Evolutionary conservation across 2,329 filamentous ascomycete genomes (phyloP).

Genomic region (Lasiodiplodia sp.): DNA sequence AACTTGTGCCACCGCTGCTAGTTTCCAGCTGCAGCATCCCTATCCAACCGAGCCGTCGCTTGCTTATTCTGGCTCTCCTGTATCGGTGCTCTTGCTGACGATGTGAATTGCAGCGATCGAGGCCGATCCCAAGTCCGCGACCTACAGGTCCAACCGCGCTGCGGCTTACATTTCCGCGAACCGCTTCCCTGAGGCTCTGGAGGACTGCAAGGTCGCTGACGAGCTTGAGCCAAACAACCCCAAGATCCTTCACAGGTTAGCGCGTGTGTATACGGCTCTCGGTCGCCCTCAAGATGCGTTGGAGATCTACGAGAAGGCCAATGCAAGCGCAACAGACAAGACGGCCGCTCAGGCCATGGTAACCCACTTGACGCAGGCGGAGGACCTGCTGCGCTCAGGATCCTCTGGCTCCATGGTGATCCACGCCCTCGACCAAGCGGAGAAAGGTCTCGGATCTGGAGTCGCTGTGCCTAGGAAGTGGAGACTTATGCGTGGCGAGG

Average conservation of each 20-base stretch:
- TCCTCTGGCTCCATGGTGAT: conserved; percentile 89
- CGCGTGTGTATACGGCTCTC: conserved; percentile 86
- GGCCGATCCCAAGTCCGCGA: conserved; percentile 82
- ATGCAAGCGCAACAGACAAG: conserved; percentile 84
- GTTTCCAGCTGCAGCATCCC: conserved; percentile 6
- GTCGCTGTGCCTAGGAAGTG: conserved; percentile 88
- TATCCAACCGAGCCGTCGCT: neutral
- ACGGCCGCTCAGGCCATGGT: conserved; percentile 85
- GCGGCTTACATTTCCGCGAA: conserved; percentile 91
- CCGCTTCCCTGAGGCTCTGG: conserved; percentile 79
- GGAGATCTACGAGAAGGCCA: conserved; percentile 79
- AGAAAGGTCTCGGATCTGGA: conserved; percentile 76
- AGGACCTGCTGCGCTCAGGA: conserved; percentile 76
- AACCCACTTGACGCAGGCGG: conserved; percentile 79
- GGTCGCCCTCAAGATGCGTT: conserved; percentile 89
- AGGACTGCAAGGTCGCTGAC: conserved; percentile 83
- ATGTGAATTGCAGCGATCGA: conserved; percentile 73
- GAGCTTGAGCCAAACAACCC: conserved; percentile 84
- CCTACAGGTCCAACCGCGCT: conserved; percentile 93
- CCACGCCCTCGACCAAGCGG: conserved; percentile 89
- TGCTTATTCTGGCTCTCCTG: conserved; percentile 31
- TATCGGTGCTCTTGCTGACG: neutral
- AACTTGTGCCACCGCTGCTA: conserved; percentile 10
- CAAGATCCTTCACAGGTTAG: conserved; percentile 87
- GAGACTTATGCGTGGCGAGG: conserved; percentile 90